A percentile compares a stretch with the other conserved stretches of the same genome.
These are phyloP conservation scores for Salix brachista DNA, from an alignment of 345 rosid species.

Conservation along the genomic window DNA sequence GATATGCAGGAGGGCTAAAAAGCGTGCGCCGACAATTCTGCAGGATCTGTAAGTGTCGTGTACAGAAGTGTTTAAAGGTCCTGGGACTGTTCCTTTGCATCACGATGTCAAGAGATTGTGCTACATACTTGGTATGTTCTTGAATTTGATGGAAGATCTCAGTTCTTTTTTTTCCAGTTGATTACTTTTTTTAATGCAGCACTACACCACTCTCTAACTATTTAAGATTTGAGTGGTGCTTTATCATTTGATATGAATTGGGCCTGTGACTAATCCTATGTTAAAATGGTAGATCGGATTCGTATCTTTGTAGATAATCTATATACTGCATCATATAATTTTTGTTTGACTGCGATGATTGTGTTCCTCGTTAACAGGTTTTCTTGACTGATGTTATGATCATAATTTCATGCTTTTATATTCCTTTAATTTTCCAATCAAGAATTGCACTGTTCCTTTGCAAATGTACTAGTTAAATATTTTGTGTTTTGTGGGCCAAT, in stretches of 20 bases:
- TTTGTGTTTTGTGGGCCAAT: not conserved
- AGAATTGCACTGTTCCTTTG: not conserved
- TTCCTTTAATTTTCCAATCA: not conserved
- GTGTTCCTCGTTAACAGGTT: not conserved
- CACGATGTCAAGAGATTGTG: conserved; percentile 39
- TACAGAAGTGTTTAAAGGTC: conserved; percentile 47
- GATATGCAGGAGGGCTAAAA: conserved; percentile 12
- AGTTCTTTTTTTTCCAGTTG: not conserved
- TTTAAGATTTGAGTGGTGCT: not conserved
- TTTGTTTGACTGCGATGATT: not conserved
- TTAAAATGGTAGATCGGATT: not conserved
- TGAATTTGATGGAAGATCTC: not conserved
- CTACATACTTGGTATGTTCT: conserved; percentile 46
- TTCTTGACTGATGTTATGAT: not conserved
- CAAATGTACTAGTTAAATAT: not conserved
- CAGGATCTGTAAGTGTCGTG: conserved; percentile 51
- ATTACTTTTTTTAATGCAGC: not conserved
- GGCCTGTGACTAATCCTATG: not conserved
- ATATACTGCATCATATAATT: not conserved
- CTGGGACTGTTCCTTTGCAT: conserved; percentile 48
- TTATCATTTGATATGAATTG: not conserved
- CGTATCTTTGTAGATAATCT: not conserved
- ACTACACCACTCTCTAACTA: not conserved
- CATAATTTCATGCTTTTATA: not conserved
- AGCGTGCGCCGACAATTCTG: conserved; percentile 10